These are phyloP conservation scores for Trichothecium roseum DNA, from an alignment of 2,329 filamentous ascomycete species.

Conservation along the genomic window DNA sequence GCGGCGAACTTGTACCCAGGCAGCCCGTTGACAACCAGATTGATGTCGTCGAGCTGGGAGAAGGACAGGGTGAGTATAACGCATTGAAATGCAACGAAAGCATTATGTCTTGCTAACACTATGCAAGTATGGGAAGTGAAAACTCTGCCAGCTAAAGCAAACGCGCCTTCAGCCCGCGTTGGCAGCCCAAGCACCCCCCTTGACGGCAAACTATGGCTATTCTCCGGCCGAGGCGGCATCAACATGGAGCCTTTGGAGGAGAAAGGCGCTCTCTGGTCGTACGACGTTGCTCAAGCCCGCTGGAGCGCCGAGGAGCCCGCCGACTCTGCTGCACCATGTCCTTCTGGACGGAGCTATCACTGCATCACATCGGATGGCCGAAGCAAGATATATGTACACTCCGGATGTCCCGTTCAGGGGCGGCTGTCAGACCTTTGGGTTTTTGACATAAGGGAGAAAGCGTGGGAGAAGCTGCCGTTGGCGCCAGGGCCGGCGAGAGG, in stretches of 20 bases:
- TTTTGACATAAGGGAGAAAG: slow-evolving; percentile 33
- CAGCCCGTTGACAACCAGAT: slow-evolving; percentile 39
- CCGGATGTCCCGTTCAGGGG: slow-evolving; percentile 47
- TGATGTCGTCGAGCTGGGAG: slow-evolving; percentile 23
- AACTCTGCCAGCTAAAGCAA: slow-evolving; percentile 10
- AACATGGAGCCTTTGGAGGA: slow-evolving; percentile 53
- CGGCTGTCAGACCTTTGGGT: slow-evolving; percentile 50
- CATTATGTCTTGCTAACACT: too few relatives aligned
- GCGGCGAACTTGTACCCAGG: slow-evolving; percentile 39
- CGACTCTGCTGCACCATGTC: slow-evolving; percentile 23
- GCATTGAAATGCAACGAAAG: too few relatives aligned
- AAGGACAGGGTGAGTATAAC: neutral
- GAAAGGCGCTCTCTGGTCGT: slow-evolving; percentile 45
- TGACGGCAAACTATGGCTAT: slow-evolving; percentile 42
- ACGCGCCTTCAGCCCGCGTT: slow-evolving; percentile 41
- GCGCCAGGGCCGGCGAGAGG: slow-evolving; percentile 36
- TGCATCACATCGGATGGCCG: slow-evolving; percentile 23
- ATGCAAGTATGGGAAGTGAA: too few relatives aligned
- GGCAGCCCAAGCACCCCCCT: slow-evolving; percentile 39
- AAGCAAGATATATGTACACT: slow-evolving; percentile 45
- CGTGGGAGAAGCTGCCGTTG: slow-evolving; percentile 41
- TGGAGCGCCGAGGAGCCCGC: slow-evolving; percentile 38
- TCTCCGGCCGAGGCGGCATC: slow-evolving; percentile 51
- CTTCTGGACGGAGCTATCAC: slow-evolving; percentile 46
- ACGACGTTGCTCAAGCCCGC: slow-evolving; percentile 21